Evolutionary conservation across 139 green algal genomes (phyloP), one percentile per base, ranked within the genome.

Genomic region (Coelastrella sp.): DNA sequence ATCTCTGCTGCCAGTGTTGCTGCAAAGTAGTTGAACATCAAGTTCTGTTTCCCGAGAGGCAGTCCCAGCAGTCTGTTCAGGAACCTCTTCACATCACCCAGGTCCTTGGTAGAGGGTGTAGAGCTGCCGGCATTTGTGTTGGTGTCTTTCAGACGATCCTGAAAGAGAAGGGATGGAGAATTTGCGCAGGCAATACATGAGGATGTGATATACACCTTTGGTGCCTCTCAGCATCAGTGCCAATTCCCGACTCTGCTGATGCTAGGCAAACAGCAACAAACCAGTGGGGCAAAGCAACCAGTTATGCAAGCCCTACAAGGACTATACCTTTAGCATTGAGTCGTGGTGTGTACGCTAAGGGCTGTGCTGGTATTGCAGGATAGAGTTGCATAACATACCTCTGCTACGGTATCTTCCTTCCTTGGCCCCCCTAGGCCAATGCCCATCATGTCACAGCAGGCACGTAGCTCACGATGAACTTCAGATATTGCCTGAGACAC

Each of bases 21-120:
- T 0, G 79, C 66, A 81, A 95, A 96, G 89, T 97, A 98, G 88
- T 89, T 90, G 86, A 98, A 98, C 41, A 98, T 87, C 69, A 97
- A 88, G 80, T 96, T 94, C 91, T 98, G 95, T 4, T 86, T 69
- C 9, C 79, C 83, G n/a, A 98, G 74, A 5, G 89, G 92, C 81
- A 97, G 85, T 3, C 89, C 91, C 87, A 98, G 92, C 78, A 98
- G 88, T 30, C 95, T 88, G 88, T 98, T 98, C 1, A 98, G 88
- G 92, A 98, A 98, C 27, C 90, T 89, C 19, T 89, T 85, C 68
- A 97, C 95, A 71, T 98, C 94, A 23, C 63, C 67, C 34, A 80
- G 67, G 67, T 80, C 67, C n/a, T 80, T 80, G 13, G 78, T n/a
- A 25, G 40, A 6, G 30, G 60, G 34, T 25, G 37, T 37, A 5